Percentiles rank a stretch among this genome's conserved stretches.
Evolutionary conservation across 2,329 filamentous ascomycete species (phyloP).

Genomic region (Xylariaceae sp.): DNA sequence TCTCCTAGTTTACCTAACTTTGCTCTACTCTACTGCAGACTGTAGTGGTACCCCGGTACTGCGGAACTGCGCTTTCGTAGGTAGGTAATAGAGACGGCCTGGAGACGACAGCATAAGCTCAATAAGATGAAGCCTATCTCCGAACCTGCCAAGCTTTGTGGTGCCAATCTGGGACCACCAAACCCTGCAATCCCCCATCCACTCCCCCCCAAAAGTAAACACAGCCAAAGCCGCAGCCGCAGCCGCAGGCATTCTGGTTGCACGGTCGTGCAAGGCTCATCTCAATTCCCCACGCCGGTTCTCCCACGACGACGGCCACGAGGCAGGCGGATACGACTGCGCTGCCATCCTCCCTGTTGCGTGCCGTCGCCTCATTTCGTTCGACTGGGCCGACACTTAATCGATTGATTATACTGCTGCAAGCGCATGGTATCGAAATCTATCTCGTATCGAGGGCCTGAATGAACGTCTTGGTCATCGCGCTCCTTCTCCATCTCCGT

Average conservation of each 20-base stretch:
- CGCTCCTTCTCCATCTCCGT: too few relatives aligned
- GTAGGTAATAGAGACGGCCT: too few relatives aligned
- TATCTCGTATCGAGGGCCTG: too few relatives aligned
- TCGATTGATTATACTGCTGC: too few relatives aligned
- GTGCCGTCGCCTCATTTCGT: neutral
- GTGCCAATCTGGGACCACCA: neutral
- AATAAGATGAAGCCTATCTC: conserved; percentile 7
- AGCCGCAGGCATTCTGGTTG: neutral
- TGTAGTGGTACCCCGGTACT: too few relatives aligned
- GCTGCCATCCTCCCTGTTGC: conserved; percentile 1
- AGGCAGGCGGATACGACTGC: neutral
- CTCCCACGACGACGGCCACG: conserved; percentile 4
- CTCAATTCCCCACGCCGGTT: conserved; percentile 2
- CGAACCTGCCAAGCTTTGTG: conserved; percentile 4
- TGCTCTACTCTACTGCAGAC: too few relatives aligned
- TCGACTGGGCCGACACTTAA: conserved; percentile 1
- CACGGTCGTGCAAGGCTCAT: neutral
- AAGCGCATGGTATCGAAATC: too few relatives aligned
- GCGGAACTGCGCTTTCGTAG: too few relatives aligned
- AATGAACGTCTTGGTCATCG: too few relatives aligned
- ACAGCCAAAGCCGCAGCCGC: neutral
- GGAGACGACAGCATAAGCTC: conserved; percentile 8
- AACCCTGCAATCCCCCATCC: neutral
- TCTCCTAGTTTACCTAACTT: too few relatives aligned
- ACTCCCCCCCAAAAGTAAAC: neutral